These are phyloP conservation scores for Coemansia sp. DNA, from an alignment of 192 early-diverging fungal genomes.

Conservation along the genomic window DNA sequence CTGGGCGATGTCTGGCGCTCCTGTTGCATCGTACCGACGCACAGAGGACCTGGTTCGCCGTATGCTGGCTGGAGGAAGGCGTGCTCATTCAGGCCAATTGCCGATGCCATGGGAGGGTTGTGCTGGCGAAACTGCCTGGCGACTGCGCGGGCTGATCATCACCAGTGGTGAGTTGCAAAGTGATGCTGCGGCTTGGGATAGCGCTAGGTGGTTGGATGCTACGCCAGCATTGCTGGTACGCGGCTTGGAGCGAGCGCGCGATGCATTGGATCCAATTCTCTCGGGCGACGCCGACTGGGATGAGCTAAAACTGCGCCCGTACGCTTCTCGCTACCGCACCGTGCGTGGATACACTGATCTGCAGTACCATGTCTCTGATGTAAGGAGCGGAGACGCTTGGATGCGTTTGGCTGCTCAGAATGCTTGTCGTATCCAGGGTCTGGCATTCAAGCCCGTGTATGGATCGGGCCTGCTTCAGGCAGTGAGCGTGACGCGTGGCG, in stretches of 20 bases:
- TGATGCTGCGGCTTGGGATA: slow-evolving; percentile 11
- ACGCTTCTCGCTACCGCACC: slow-evolving; percentile 1
- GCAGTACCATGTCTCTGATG: not conserved
- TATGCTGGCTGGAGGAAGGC: slow-evolving; percentile 11
- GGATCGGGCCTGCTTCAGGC: slow-evolving; percentile 15
- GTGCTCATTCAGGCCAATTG: not conserved
- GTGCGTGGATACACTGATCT: slow-evolving; percentile 3
- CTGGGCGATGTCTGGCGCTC: slow-evolving; percentile 67
- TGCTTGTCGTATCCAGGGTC: slow-evolving; percentile 12
- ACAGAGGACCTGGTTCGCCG: slow-evolving; percentile 63
- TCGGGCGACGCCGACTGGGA: slow-evolving; percentile 19
- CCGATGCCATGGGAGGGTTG: slow-evolving; percentile 7
- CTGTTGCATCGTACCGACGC: slow-evolving; percentile 60
- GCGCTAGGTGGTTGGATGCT: slow-evolving; percentile 24
- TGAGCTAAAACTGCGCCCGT: slow-evolving; percentile 35
- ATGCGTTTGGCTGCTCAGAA: slow-evolving; percentile 28
- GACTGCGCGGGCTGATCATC: slow-evolving; percentile 20
- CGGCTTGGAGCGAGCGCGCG: slow-evolving; percentile 12
- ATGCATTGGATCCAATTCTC: slow-evolving; percentile 15
- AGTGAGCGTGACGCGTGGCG: slow-evolving; percentile 4
- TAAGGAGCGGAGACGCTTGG: slow-evolving; percentile 24
- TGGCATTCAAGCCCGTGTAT: slow-evolving; percentile 18
- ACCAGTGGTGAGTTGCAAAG: not conserved
- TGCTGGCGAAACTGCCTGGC: slow-evolving; percentile 4
- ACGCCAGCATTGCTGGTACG: slow-evolving; percentile 15